A percentile compares a stretch with the other conserved stretches of the same genome.
Evolutionary conservation across 495 filamentous ascomycete genomes (phyloP).

Genomic region (Entonaema liquescens): DNA sequence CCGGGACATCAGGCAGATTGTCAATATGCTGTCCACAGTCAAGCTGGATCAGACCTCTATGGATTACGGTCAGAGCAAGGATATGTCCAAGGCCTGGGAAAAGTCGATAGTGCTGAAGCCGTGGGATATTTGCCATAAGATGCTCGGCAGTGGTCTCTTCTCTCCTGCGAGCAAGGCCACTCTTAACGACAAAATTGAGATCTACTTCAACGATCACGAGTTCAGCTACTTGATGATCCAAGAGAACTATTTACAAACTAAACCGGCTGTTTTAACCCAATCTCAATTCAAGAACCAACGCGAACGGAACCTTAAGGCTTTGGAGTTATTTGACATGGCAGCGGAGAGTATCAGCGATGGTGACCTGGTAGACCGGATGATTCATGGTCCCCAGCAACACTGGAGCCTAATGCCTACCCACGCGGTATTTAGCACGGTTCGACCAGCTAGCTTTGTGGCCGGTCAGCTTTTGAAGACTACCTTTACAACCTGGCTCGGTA

Average conservation of each 20-base stretch:
- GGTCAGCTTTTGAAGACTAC: constrained; percentile 70
- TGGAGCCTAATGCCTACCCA: constrained; percentile 98
- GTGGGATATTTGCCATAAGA: constrained; percentile 96
- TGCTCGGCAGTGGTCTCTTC: constrained; percentile 89
- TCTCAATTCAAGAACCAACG: constrained; percentile 60
- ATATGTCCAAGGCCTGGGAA: constrained; percentile 98
- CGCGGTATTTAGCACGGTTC: constrained; percentile 94
- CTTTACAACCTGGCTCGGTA: constrained; percentile 93
- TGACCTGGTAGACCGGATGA: constrained; percentile 96
- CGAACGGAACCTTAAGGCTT: constrained; percentile 76
- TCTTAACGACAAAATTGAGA: constrained; percentile 95
- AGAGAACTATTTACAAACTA: constrained; percentile 92
- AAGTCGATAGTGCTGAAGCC: constrained; percentile 96
- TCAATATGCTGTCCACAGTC: constrained; percentile 97
- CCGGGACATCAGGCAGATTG: constrained; percentile 95
- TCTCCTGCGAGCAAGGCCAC: constrained; percentile 79
- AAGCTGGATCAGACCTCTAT: constrained; percentile 84
- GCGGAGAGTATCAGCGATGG: constrained; percentile 97
- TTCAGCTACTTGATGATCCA: constrained; percentile 97
- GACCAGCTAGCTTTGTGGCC: constrained; percentile 87
- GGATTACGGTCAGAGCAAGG: constrained; percentile 81
- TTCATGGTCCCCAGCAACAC: constrained; percentile 96
- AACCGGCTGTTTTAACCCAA: constrained; percentile 67
- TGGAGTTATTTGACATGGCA: constrained; percentile 86
- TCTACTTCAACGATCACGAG: constrained; percentile 99